Evolutionary conservation across 805 yeast species (phyloP).

Genomic region (Ogataea angusta): DNA sequence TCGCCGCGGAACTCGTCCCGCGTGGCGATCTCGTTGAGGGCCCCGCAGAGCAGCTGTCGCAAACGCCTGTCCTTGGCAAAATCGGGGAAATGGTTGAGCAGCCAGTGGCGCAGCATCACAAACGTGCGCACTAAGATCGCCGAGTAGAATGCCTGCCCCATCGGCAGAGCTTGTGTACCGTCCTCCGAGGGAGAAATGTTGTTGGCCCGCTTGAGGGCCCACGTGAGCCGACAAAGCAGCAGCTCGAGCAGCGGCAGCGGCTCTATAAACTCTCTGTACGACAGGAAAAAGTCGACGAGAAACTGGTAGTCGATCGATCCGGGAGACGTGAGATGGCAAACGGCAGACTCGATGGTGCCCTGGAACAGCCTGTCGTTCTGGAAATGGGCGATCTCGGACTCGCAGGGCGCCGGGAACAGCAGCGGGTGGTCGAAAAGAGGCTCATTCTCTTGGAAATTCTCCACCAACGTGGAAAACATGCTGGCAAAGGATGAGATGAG

Average conservation of each 20-base stretch:
- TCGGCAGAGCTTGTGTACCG: neutral
- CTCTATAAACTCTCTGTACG: slow-evolving; percentile 69
- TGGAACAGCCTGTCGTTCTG: slow-evolving; percentile 15
- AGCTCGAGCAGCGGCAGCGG: slow-evolving; percentile 57
- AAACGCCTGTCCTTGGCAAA: slow-evolving; percentile 55
- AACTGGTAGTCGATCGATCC: slow-evolving; percentile 71
- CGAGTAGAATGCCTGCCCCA: slow-evolving; percentile 23
- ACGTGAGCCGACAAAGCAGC: slow-evolving; percentile 60
- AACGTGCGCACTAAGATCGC: slow-evolving; percentile 80
- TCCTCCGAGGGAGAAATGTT: neutral
- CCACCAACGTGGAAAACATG: slow-evolving; percentile 19
- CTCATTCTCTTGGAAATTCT: slow-evolving; percentile 31
- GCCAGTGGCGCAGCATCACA: slow-evolving; percentile 86
- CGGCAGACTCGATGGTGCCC: slow-evolving; percentile 39
- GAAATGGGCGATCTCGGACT: slow-evolving; percentile 31
- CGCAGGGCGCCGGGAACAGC: slow-evolving; percentile 33
- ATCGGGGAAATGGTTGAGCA: slow-evolving; percentile 86
- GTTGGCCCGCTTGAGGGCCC: slow-evolving; percentile 44
- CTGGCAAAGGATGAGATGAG: neutral
- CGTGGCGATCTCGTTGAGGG: slow-evolving; percentile 39
- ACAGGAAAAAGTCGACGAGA: slow-evolving; percentile 80
- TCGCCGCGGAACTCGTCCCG: slow-evolving; percentile 18
- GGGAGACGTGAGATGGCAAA: slow-evolving; percentile 68
- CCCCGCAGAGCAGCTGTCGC: slow-evolving; percentile 41
- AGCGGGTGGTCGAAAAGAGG: slow-evolving; percentile 33